Base-by-base conservation (phyloP, 768 basidiomycete species). In the Favolaschia claudopus region DNA sequence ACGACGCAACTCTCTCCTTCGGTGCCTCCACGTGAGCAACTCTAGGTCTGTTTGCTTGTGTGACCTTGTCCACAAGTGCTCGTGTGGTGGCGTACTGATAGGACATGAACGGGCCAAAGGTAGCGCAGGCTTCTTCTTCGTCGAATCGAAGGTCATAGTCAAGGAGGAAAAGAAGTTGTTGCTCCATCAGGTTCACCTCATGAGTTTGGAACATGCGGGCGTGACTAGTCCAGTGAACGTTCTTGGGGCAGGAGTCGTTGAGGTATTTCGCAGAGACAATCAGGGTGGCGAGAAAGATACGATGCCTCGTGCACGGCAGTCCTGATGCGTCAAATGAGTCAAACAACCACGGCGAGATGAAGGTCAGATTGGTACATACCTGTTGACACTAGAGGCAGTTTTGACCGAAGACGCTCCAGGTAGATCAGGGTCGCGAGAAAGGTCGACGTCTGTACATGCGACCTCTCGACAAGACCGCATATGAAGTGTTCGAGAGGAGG, bases 191-290 rank as follows among this genome's bases (percentile, higher is more conserved):
- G 75, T 96, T 97, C 74, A 98, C 88, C 77, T 93, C 92, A 12
- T 79, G 74, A 47, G 87, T 76, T 70, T 91, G 87, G 77, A 93
- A 96, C 63, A 92, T 77, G 50, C 25, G 77, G 17, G 88, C 89
- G 72, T 95, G 93, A 44, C 77, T 76, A 54, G 89, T 85, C 96
- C 96, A 99, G 79, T 97, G 92, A 72, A 84, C 83, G 79, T 98
- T 99, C 83, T 95, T 96, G 4, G 93, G 93, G 40, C 91, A 90
- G n/a, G 91, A 91, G 75, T 96, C 94, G 75, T 99, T 97, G 70
- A 98, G 87, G 75, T 98, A 98, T 77, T 99, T 99, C 62, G 95
- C 91, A 22, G 96, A 89, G 37, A 94, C 91, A 74, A 99, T 98
- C 67, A 99, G 89, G 1, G 92, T 89, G 22, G 96, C 96, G 66